Percentiles rank a stretch among this genome's conserved stretches.
These are phyloP conservation scores for Candida golubevii DNA, from an alignment of 805 yeast genomes.

Conservation along the genomic window DNA sequence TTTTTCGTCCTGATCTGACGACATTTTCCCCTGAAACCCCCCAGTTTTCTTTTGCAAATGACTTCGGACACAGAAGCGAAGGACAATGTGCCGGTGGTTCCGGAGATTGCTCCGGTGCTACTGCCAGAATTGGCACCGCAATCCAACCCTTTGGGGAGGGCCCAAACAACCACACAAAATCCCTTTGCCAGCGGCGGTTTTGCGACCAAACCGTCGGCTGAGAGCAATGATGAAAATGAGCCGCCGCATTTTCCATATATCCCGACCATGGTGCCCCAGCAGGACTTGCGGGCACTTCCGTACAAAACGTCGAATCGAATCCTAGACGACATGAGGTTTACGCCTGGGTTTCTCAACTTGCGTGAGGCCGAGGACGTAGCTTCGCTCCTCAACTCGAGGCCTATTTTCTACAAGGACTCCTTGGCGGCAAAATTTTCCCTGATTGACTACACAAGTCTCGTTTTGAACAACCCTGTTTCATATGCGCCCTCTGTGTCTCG, in stretches of 20 bases:
- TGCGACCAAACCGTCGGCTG: neutral
- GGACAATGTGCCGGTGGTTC: neutral
- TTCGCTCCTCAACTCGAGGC: conserved; percentile 25
- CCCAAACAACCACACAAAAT: conserved; percentile 1
- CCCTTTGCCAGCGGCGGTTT: conserved; percentile 11
- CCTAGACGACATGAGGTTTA: conserved; percentile 51
- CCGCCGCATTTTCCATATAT: conserved; percentile 11
- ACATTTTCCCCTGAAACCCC: neutral
- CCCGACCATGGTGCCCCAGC: conserved; percentile 13
- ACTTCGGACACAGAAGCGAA: neutral
- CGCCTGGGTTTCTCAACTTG: conserved; percentile 14
- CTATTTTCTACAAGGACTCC: conserved; percentile 34
- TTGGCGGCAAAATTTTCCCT: conserved; percentile 13
- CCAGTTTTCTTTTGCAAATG: neutral
- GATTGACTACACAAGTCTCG: conserved; percentile 19
- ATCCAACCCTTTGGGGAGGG: neutral
- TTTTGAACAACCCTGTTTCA: conserved; percentile 33
- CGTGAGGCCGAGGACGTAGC: conserved; percentile 3
- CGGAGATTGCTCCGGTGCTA: neutral
- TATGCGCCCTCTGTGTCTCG: conserved; percentile 31
- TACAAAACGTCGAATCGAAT: conserved; percentile 67
- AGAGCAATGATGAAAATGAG: neutral
- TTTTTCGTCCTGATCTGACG: neutral
- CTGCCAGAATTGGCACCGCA: neutral
- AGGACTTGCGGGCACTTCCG: conserved; percentile 19